Evolutionary conservation across 2,329 filamentous ascomycete genomes (phyloP).

Genomic region (Fusarium sp.): DNA sequence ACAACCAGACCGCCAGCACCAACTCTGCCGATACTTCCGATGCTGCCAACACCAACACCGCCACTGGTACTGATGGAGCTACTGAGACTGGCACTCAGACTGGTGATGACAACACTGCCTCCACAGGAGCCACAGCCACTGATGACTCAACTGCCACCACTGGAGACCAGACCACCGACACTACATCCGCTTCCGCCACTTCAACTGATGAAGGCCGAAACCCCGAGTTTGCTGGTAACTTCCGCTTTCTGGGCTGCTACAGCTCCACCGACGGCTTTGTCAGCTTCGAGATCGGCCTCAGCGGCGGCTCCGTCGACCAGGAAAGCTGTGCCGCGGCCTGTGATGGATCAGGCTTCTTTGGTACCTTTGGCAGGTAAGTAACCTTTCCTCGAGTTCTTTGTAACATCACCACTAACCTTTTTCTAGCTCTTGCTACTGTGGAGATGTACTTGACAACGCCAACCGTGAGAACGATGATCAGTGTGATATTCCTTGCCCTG

Average conservation of each 20-base stretch:
- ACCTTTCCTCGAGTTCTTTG: fast-evolving
- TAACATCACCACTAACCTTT: neutral
- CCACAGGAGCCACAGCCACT: too few species aligned
- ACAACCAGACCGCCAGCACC: neutral
- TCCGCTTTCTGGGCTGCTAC: constrained; percentile 47
- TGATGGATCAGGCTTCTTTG: constrained; percentile 44
- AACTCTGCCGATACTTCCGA: neutral
- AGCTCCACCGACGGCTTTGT: constrained; percentile 38
- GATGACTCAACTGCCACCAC: neutral
- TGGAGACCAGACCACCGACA: constrained; percentile 37
- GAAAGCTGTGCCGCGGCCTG: constrained; percentile 48
- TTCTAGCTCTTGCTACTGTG: constrained; percentile 43
- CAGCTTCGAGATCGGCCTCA: constrained; percentile 37
- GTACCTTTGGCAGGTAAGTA: constrained; percentile 47
- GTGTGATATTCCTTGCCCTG: constrained; percentile 40
- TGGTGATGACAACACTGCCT: too few species aligned
- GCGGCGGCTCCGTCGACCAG: constrained; percentile 37
- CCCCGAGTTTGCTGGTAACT: constrained; percentile 38
- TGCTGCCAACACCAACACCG: neutral
- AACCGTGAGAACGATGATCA: neutral
- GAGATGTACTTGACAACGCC: constrained; percentile 10
- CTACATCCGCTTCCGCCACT: constrained; percentile 45
- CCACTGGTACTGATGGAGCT: neutral
- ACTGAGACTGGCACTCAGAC: neutral
- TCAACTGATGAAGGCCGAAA: constrained; percentile 18